phyloP scores from a whole-genome alignment of 176 grass and related monocot species.

The Hordeum vulgare region DNA sequence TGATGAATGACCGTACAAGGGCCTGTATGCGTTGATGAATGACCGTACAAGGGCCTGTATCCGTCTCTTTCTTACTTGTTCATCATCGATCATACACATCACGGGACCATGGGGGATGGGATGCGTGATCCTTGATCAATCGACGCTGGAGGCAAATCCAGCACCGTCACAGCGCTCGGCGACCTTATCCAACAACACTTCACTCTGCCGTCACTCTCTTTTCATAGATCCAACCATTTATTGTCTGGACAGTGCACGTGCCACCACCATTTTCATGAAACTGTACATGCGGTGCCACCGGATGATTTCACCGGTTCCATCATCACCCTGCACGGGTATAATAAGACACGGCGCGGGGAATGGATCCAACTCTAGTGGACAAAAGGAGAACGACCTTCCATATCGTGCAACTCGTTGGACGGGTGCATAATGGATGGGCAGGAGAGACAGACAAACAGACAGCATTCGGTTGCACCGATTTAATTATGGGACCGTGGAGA shows the following conservation, averaged over 20 bases:
- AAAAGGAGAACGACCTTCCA: neutral
- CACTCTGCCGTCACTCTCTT: neutral
- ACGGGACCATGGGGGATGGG: neutral
- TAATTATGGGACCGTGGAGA: neutral
- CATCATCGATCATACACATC: slow-evolving; percentile 2
- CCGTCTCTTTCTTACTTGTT: neutral
- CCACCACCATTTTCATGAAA: neutral
- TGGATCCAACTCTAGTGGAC: neutral
- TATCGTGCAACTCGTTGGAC: neutral
- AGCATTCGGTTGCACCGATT: neutral
- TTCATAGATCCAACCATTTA: neutral
- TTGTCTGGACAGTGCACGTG: neutral
- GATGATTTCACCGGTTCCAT: neutral
- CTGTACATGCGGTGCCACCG: neutral
- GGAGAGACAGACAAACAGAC: neutral
- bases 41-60: neutral
- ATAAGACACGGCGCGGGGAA: neutral
- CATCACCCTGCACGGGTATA: neutral
- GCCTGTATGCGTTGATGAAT: neutral
- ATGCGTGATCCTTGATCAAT: neutral
- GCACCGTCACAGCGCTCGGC: neutral
- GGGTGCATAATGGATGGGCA: neutral
- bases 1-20: neutral
- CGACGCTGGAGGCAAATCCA: neutral
- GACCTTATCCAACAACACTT: neutral